These are phyloP conservation scores for Hygrocybe coccinea DNA, from an alignment of 768 basidiomycete genomes.

Conservation along the genomic window DNA sequence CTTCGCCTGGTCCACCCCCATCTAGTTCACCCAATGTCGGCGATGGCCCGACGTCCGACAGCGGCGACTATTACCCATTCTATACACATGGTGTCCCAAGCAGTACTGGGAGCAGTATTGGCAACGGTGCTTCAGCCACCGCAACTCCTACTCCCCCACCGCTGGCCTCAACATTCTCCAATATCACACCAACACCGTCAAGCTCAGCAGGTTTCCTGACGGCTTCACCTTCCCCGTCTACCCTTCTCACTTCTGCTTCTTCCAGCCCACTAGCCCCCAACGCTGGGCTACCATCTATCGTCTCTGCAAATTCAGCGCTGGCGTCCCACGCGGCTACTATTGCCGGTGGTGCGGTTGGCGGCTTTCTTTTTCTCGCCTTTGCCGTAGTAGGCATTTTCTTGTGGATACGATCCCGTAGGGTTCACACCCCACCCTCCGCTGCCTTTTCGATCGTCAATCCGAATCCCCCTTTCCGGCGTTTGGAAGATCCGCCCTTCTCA, in stretches of 20 bases:
- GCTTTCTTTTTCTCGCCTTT: slow-evolving; percentile 34
- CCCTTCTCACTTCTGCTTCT: not conserved
- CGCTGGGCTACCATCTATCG: not conserved
- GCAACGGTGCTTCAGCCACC: too few species aligned
- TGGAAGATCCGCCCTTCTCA: not conserved
- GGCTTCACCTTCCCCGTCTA: not conserved
- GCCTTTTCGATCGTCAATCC: slow-evolving; percentile 41
- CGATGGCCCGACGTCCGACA: too few species aligned
- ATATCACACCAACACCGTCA: not conserved
- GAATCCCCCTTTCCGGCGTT: not conserved
- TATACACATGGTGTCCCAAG: too few species aligned
- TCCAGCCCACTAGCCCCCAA: not conserved
- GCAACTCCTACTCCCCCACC: not conserved
- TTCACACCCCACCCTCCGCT: slow-evolving; percentile 51
- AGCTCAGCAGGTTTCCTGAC: too few species aligned
- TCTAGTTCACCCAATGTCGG: too few species aligned
- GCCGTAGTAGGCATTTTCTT: slow-evolving; percentile 34
- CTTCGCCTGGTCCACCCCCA: too few species aligned
- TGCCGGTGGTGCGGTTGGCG: slow-evolving; percentile 52
- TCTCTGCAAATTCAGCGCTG: not conserved
- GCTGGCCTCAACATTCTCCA: not conserved
- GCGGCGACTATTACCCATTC: too few species aligned
- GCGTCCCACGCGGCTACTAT: slow-evolving; percentile 41
- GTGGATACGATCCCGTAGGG: slow-evolving; percentile 39
- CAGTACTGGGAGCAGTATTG: too few species aligned